These are phyloP conservation scores for Carex pumila DNA, from an alignment of 176 grass and related monocot genomes.

Conservation along the genomic window DNA sequence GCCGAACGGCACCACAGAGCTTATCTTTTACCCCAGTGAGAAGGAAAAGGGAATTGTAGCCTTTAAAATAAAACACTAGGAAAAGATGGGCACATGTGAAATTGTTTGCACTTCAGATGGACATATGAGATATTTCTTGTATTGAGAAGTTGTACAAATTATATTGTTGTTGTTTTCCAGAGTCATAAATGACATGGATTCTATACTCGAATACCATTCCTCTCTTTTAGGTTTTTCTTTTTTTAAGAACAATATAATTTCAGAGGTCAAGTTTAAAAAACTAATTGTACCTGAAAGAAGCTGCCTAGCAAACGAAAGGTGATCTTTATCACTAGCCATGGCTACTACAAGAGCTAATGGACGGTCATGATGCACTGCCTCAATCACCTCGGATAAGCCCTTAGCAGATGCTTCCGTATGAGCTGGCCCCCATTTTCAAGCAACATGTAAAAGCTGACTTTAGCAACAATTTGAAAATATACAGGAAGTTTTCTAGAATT, in stretches of 20 bases:
- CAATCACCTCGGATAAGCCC: conserved; percentile 56
- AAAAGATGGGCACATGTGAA: background rate
- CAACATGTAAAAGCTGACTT: background rate
- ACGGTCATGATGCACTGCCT: conserved; percentile 25
- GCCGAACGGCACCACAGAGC: background rate
- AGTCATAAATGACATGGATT: background rate
- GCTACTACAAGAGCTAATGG: conserved; percentile 60
- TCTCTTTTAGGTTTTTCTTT: background rate
- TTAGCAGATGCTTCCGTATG: conserved; percentile 82
- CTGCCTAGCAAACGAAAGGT: conserved; percentile 57
- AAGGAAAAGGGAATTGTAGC: background rate
- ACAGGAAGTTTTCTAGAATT: background rate
- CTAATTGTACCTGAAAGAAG: conserved; percentile 56
- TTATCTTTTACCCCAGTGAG: background rate
- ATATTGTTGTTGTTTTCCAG: background rate
- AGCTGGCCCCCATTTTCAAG: conserved; percentile 39
- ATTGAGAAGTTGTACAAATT: background rate
- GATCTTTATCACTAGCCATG: conserved; percentile 86
- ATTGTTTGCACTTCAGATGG: background rate
- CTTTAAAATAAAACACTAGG: background rate
- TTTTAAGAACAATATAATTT: background rate
- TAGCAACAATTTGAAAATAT: background rate
- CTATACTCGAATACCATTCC: background rate
- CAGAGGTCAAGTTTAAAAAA: background rate
- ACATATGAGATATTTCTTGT: background rate